Conservation (phyloP, 2,329 filamentous ascomycete species). For the Neopestalotiopsis rosae region DNA sequence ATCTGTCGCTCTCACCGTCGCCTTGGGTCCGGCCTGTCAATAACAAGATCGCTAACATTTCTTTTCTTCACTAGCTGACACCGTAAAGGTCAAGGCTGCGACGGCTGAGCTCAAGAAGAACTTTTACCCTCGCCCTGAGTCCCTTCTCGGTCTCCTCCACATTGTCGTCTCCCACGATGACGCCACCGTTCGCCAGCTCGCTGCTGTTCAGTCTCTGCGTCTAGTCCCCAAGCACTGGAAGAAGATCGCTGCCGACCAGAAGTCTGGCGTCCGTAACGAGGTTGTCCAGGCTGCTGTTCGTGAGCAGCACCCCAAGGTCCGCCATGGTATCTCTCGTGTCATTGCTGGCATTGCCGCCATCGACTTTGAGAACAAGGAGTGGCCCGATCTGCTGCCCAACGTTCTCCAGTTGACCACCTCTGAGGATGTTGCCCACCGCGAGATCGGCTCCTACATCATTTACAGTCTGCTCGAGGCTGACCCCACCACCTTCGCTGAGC, state of each 20-base stretch:
- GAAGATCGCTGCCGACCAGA: constrained; percentile 74
- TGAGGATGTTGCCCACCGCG: constrained; percentile 77
- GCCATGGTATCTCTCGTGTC: constrained; percentile 87
- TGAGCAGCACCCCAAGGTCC: constrained; percentile 76
- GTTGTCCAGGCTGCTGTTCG: constrained; percentile 83
- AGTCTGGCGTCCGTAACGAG: constrained; percentile 79
- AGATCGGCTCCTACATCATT: constrained; percentile 91
- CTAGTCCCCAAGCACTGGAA: constrained; percentile 88
- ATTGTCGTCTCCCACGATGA: constrained; percentile 81
- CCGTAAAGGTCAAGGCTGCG: constrained; percentile 85
- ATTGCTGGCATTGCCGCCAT: constrained; percentile 85
- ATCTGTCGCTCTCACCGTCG: neutral
- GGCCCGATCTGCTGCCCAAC: constrained; percentile 79
- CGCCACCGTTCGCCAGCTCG: constrained; percentile 80
- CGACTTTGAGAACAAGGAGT: constrained; percentile 87
- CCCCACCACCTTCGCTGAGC: constrained; percentile 82
- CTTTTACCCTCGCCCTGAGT: constrained; percentile 87
- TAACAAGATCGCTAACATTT: constrained; percentile 38
- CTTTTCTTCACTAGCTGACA: constrained; percentile 70
- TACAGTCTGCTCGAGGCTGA: constrained; percentile 90
- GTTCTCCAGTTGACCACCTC: constrained; percentile 82
- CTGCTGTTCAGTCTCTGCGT: constrained; percentile 86
- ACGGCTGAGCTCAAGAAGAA: constrained; percentile 90
- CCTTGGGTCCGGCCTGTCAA: neutral
- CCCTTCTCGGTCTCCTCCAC: constrained; percentile 85